Conservation (phyloP, 495 filamentous ascomycete genomes). For the Mytilinidion resinicola region DNA sequence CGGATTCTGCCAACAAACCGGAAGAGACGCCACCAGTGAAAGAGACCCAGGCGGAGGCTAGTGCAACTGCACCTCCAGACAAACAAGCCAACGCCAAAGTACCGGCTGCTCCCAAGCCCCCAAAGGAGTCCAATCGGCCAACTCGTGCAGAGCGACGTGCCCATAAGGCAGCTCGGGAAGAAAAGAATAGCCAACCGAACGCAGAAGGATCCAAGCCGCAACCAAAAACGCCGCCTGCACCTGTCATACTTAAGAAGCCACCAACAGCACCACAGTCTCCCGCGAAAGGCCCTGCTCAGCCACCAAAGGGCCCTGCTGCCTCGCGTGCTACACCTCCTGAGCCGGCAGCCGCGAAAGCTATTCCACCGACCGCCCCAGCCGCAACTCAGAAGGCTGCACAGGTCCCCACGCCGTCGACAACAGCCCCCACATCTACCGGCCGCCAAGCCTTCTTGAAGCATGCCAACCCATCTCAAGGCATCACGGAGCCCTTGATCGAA, state of each 20-base stretch:
- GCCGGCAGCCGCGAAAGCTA: slow-evolving; percentile 26
- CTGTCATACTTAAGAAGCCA: slow-evolving; percentile 26
- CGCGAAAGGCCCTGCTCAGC: slow-evolving; percentile 3
- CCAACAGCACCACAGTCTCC: slow-evolving; percentile 9
- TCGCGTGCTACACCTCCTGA: slow-evolving; percentile 21
- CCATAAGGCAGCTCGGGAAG: slow-evolving; percentile 20
- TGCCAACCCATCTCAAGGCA: slow-evolving; percentile 83
- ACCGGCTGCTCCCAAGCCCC: slow-evolving; percentile 18
- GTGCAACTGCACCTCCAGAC: slow-evolving; percentile 6
- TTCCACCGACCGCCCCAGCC: slow-evolving; percentile 33
- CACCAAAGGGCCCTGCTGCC: slow-evolving; percentile 27
- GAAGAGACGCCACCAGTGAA: slow-evolving; percentile 24
- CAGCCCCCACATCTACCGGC: slow-evolving; percentile 29
- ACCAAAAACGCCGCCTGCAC: slow-evolving; percentile 11
- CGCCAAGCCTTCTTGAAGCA: slow-evolving; percentile 82
- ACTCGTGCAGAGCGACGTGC: slow-evolving; percentile 29
- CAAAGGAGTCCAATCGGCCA: slow-evolving; percentile 15
- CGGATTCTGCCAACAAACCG: slow-evolving; percentile 20
- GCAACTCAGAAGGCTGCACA: slow-evolving; percentile 28
- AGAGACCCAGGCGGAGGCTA: slow-evolving; percentile 14
- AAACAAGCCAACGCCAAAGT: background rate
- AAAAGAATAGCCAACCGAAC: slow-evolving; percentile 20
- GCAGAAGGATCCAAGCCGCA: slow-evolving; percentile 17
- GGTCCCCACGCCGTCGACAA: slow-evolving; percentile 31
- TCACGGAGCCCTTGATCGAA: slow-evolving; percentile 71